A percentile compares a stretch with the other conserved stretches of the same genome.
Evolutionary conservation across 768 basidiomycete species (phyloP).

Genomic region (Sporobolomyces roseus): DNA sequence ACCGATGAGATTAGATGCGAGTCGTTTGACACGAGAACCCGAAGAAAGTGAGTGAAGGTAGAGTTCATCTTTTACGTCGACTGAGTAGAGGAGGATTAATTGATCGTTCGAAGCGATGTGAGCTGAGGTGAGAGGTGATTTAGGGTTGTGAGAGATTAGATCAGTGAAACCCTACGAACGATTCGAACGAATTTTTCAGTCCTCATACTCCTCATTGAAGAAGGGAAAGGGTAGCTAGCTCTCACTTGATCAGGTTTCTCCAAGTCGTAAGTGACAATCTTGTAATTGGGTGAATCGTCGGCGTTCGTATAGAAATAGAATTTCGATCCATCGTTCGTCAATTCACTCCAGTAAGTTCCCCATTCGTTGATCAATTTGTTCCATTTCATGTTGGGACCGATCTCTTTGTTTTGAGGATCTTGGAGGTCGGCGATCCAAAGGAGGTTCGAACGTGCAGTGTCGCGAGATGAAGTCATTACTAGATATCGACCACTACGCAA

Average conservation of each 20-base stretch:
- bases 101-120: constrained; percentile 56
- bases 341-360: constrained; percentile 56
- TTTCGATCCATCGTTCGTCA: constrained; percentile 41
- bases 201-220: background rate
- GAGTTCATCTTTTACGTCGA: constrained; percentile 75
- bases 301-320: constrained; percentile 44
- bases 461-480: constrained; percentile 22
- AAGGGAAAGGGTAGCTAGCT: background rate
- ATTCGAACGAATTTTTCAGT: background rate
- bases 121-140: constrained; percentile 59
- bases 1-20: constrained; percentile 68
- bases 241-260: constrained; percentile 35
- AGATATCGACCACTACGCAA: constrained; percentile 40
- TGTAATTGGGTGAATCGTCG: constrained; percentile 39
- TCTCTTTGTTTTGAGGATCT: constrained; percentile 48
- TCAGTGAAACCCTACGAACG: constrained; percentile 55
- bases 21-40: constrained; percentile 58
- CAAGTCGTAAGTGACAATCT: constrained; percentile 36
- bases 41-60: constrained; percentile 60
- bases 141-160: constrained; percentile 65
- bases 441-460: constrained; percentile 52
- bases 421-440: constrained; percentile 69
- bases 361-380: constrained; percentile 66
- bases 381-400: constrained; percentile 67
- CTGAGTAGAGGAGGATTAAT: constrained; percentile 64